Percentiles rank a stretch among this genome's conserved stretches.
phyloP scores from a whole-genome alignment of 2,329 filamentous ascomycete species.

The Claviceps monticola region DNA sequence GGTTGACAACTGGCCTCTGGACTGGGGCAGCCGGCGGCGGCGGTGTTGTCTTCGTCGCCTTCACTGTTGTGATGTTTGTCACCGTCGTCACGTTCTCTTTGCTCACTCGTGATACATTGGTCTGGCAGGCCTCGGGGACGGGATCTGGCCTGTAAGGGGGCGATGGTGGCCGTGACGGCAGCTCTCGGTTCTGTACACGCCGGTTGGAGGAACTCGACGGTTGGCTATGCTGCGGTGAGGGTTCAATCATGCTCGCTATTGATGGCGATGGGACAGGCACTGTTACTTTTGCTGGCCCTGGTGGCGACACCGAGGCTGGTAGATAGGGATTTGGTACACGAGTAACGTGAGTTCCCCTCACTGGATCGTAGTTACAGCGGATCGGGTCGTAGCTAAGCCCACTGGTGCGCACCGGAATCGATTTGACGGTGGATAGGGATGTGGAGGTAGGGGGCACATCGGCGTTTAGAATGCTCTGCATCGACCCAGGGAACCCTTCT shows the following conservation, averaged over 20 bases:
- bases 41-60: neutral
- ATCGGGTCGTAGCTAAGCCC: slow-evolving; percentile 86
- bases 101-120: slow-evolving; percentile 22
- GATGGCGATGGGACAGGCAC: slow-evolving; percentile 52
- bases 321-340: slow-evolving; percentile 34
- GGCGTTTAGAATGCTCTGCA: slow-evolving; percentile 43
- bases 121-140: slow-evolving; percentile 18
- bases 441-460: slow-evolving; percentile 27
- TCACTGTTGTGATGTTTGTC: neutral
- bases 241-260: slow-evolving; percentile 77
- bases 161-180: slow-evolving; percentile 27
- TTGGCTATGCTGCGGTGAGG: slow-evolving; percentile 16
- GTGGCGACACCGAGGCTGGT: slow-evolving; percentile 36
- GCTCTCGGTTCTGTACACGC: slow-evolving; percentile 21
- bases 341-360: slow-evolving; percentile 46
- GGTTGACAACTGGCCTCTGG: slow-evolving; percentile 20
- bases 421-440: slow-evolving; percentile 25
- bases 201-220: slow-evolving; percentile 15
- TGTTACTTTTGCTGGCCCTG: slow-evolving; percentile 19
- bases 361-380: slow-evolving; percentile 56
- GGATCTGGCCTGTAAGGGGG: slow-evolving; percentile 24
- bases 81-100: slow-evolving; percentile 14
- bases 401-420: slow-evolving; percentile 44
- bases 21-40: slow-evolving; percentile 9
- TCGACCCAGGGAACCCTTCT: slow-evolving; percentile 35